Percentiles rank a stretch among this genome's conserved stretches.
phyloP scores from a whole-genome alignment of 148 eudicot species.

The Rhododendron vialii region DNA sequence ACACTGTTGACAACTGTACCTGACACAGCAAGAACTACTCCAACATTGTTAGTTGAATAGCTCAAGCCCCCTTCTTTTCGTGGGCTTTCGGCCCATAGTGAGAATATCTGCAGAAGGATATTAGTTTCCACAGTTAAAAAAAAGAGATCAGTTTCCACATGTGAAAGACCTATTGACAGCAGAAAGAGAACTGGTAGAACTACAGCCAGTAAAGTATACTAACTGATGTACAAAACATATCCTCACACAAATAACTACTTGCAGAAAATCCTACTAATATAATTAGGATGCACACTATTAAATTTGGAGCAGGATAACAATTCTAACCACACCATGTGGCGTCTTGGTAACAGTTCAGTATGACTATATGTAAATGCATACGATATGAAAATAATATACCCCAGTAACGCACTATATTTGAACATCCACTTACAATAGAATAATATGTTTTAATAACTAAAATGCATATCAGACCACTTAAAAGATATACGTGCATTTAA shows the following conservation, averaged over 20 bases:
- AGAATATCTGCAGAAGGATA: conserved; percentile 41
- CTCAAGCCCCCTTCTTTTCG: conserved; percentile 46
- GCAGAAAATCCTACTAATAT: background rate
- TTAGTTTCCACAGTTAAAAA: background rate
- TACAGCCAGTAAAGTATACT: background rate
- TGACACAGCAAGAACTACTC: conserved; percentile 44
- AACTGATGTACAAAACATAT: background rate
- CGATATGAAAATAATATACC: background rate
- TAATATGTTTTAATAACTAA: background rate
- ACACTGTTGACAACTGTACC: conserved; percentile 22
- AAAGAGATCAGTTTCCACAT: background rate
- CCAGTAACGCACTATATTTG: background rate
- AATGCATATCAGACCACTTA: background rate
- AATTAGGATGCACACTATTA: background rate
- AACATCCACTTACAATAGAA: no score
- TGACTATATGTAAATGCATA: no score
- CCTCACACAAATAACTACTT: background rate
- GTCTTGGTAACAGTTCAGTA: no score
- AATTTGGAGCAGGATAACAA: background rate
- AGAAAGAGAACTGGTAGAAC: background rate
- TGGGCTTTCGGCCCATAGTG: conserved; percentile 67
- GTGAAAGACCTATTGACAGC: background rate
- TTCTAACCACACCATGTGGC: background rate
- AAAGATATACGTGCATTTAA: background rate
- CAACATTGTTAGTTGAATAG: conserved; percentile 55